phyloP scores from a whole-genome alignment of 352 stramenopile species.

The Phytopythium montanum region DNA sequence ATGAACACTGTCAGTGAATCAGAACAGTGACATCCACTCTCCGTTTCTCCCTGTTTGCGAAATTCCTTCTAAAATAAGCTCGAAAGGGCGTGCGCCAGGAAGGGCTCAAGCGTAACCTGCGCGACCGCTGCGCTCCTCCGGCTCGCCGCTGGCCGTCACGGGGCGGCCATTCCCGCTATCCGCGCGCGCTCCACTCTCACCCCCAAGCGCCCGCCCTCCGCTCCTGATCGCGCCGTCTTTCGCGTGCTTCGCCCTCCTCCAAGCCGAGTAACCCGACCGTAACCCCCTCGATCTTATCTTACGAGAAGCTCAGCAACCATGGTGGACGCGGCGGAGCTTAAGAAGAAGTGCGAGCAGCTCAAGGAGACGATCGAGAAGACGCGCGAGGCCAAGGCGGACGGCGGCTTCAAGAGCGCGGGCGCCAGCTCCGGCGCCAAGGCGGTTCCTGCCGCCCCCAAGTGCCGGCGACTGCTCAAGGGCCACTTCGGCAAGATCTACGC shows the following conservation, averaged over 20 bases:
- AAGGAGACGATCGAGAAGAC: slow-evolving; percentile 88
- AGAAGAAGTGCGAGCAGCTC: slow-evolving; percentile 86
- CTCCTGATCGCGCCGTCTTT: background rate
- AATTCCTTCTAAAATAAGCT: no score
- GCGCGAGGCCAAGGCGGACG: slow-evolving; percentile 70
- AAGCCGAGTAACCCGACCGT: background rate
- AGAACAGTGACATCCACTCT: no score
- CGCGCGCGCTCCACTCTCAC: background rate
- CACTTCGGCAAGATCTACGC: slow-evolving; percentile 99
- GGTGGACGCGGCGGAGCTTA: slow-evolving; percentile 71
- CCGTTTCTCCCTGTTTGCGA: no score
- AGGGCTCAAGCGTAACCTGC: background rate
- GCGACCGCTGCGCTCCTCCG: background rate
- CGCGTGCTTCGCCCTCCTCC: background rate
- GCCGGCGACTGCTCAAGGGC: slow-evolving; percentile 94
- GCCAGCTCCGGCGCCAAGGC: slow-evolving; percentile 58
- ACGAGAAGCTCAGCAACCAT: slow-evolving; percentile 20
- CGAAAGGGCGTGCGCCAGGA: background rate
- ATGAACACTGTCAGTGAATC: no score
- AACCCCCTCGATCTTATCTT: background rate
- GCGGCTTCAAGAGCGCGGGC: slow-evolving; percentile 70
- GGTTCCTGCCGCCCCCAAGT: slow-evolving; percentile 88
- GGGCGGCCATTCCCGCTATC: slow-evolving; percentile 4
- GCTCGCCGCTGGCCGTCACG: background rate
- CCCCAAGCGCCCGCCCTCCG: background rate